These are phyloP conservation scores for Diaporthe sp. DNA, from an alignment of 2,329 filamentous ascomycete species.

Conservation along the genomic window DNA sequence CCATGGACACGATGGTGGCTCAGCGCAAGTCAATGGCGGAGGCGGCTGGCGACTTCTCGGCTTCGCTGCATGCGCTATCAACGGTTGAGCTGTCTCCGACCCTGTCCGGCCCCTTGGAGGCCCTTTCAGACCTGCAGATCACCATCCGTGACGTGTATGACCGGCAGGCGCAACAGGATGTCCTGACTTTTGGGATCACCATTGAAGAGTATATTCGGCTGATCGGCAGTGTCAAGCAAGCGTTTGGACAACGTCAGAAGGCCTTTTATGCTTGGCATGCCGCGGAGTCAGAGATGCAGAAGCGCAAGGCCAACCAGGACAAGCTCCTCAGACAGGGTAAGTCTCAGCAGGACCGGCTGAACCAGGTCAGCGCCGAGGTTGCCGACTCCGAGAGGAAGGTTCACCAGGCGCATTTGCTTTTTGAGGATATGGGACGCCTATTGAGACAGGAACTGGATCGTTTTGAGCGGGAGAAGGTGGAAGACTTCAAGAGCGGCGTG, in stretches of 20 bases:
- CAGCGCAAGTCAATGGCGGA: slow-evolving; percentile 96
- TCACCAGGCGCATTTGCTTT: slow-evolving; percentile 88
- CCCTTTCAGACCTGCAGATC: slow-evolving; percentile 91
- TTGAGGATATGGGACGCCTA: slow-evolving; percentile 96
- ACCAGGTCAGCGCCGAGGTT: slow-evolving; percentile 92
- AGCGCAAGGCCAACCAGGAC: slow-evolving; percentile 89
- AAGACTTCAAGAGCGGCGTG: slow-evolving; percentile 98
- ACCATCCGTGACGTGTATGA: slow-evolving; percentile 96
- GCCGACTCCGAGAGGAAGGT: slow-evolving; percentile 94
- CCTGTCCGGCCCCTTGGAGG: slow-evolving; percentile 89
- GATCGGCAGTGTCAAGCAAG: slow-evolving; percentile 94
- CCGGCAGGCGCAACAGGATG: slow-evolving; percentile 95
- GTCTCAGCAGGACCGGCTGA: slow-evolving; percentile 94
- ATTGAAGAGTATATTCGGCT: slow-evolving; percentile 98
- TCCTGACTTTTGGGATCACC: slow-evolving; percentile 95
- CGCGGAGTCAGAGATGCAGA: slow-evolving; percentile 90
- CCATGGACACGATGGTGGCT: slow-evolving; percentile 90
- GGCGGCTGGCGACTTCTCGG: slow-evolving; percentile 92
- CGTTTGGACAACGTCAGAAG: slow-evolving; percentile 93
- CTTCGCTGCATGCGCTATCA: slow-evolving; percentile 91
- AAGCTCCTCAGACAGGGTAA: slow-evolving; percentile 96
- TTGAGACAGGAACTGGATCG: slow-evolving; percentile 93
- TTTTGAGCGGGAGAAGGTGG: slow-evolving; percentile 97
- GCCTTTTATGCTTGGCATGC: slow-evolving; percentile 95
- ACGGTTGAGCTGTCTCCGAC: slow-evolving; percentile 92